Conservation (phyloP, 2,329 filamentous ascomycete genomes). For the Scedosporium minutisporum region DNA sequence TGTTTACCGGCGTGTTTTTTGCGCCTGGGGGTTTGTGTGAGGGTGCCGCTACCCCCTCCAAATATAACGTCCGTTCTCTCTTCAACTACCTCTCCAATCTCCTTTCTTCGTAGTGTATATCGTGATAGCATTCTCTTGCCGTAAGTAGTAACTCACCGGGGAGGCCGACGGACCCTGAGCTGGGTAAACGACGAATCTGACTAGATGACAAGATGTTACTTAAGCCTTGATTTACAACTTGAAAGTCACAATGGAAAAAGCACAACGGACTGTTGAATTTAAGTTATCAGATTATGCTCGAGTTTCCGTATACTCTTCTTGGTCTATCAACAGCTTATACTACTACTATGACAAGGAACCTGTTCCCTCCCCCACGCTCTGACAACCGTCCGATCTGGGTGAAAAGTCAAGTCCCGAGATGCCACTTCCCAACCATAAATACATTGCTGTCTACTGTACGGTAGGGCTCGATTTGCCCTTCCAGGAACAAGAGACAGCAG, state of each 20-base stretch:
- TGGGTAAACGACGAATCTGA: too few relatives aligned
- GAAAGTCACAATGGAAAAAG: not conserved
- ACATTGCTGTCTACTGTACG: not conserved
- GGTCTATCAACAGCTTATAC: not conserved
- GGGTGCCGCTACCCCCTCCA: too few relatives aligned
- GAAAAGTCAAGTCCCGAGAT: not conserved
- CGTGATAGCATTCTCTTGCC: too few relatives aligned
- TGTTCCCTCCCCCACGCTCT: not conserved
- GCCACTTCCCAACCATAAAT: not conserved
- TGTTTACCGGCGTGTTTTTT: too few relatives aligned
- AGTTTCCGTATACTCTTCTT: conserved; percentile 3
- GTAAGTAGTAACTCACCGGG: too few relatives aligned
- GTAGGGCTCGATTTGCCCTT: not conserved
- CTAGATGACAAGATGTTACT: too few relatives aligned
- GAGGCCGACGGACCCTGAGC: too few relatives aligned
- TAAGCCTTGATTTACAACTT: not conserved
- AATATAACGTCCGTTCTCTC: too few relatives aligned
- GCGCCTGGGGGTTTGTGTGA: too few relatives aligned
- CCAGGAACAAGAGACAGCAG: not conserved
- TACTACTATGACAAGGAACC: conserved; percentile 1
- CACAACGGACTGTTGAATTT: not conserved
- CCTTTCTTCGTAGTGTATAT: too few relatives aligned
- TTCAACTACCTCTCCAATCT: too few relatives aligned
- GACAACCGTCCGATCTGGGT: not conserved
- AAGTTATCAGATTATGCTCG: not conserved